Conservation (phyloP, 768 basidiomycete genomes). For the Amanita jacksonii region DNA sequence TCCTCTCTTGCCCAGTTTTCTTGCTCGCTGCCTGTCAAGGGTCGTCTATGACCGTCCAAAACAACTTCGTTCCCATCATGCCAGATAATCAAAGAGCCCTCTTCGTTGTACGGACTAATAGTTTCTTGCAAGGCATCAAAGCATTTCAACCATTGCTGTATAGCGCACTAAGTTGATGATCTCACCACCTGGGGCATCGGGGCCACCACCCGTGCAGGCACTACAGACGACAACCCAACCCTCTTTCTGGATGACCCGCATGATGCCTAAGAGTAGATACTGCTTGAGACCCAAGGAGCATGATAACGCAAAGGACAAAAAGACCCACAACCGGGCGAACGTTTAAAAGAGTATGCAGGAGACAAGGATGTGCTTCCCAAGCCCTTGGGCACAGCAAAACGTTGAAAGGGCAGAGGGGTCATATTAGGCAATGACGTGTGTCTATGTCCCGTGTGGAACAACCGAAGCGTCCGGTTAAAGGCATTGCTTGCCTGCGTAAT, state of each 20-base stretch:
- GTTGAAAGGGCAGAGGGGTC: background rate
- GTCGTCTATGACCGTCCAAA: slow-evolving; percentile 15
- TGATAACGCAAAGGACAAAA: background rate
- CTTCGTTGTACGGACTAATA: slow-evolving; percentile 35
- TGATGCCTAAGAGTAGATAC: slow-evolving; percentile 35
- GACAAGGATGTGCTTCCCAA: slow-evolving; percentile 10
- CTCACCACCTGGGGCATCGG: slow-evolving; percentile 24
- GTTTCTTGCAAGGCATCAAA: slow-evolving; percentile 18
- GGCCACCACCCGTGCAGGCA: slow-evolving; percentile 34
- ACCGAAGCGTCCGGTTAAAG: too few species aligned
- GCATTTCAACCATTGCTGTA: background rate
- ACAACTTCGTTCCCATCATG: slow-evolving; percentile 15
- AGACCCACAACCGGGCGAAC: slow-evolving; percentile 33
- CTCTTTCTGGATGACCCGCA: slow-evolving; percentile 38
- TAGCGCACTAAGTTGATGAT: background rate
- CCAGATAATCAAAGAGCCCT: slow-evolving; percentile 38
- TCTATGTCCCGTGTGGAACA: too few species aligned
- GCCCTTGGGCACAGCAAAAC: background rate
- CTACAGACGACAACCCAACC: slow-evolving; percentile 35
- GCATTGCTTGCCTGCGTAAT: too few species aligned
- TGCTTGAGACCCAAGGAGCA: background rate
- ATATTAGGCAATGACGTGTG: background rate
- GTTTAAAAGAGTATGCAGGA: slow-evolving; percentile 26
- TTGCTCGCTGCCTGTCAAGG: slow-evolving; percentile 7
- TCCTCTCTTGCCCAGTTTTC: slow-evolving; percentile 16